Base-by-base conservation (phyloP, 2,329 filamentous ascomycete genomes). In the Sarocladiaceae sp. region DNA sequence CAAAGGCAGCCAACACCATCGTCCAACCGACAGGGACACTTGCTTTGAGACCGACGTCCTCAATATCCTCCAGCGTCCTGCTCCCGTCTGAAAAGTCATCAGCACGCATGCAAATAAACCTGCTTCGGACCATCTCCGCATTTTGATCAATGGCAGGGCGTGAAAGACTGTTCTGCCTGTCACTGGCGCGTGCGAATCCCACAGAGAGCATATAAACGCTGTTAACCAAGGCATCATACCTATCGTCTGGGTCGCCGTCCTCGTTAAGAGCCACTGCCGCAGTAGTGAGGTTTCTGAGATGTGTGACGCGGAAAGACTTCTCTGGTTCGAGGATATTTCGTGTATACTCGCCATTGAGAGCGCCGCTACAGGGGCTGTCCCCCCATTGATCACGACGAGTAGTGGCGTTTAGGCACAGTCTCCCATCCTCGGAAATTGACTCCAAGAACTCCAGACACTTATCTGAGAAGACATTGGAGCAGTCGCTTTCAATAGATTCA, bases 31-130 rank as follows among this genome's bases (percentile, higher is more conserved):
- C 13, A 13, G 33, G 13, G 9, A 19, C 33, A 35, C 33, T 35
- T 15, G 15, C 15, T 6, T 19, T 15, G 15, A 20, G 5, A 20
- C 33, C 33, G 7, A 35, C 33, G 15, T 35, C 33, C 33, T 35
- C 33, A 35, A 35, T 35, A 35, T 35, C 33, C 33, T 35, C 33
- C 16, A 35, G 33, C 15, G 33, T 35, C 33, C 33, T 35, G 33
- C 33, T 35, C 5, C 33, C 33, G 7, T 18, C 12, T 6, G 33
- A 35, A 20, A 35, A 35, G 9, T 35, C 12, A 10, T 19, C 33
- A 9, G 33, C 33, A 19, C 33, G 33, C 33, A 35, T 35, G 33
- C 33, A 35, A 35, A 35, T 35, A 15, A 35, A 35, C 33, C 16
- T 35, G 33, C 33, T 35, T 19, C 9, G 33, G 18, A 35, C 33